phyloP scores from a whole-genome alignment of 225 moss, liverwort and hornwort genomes.

The Straminergon stramineum region DNA sequence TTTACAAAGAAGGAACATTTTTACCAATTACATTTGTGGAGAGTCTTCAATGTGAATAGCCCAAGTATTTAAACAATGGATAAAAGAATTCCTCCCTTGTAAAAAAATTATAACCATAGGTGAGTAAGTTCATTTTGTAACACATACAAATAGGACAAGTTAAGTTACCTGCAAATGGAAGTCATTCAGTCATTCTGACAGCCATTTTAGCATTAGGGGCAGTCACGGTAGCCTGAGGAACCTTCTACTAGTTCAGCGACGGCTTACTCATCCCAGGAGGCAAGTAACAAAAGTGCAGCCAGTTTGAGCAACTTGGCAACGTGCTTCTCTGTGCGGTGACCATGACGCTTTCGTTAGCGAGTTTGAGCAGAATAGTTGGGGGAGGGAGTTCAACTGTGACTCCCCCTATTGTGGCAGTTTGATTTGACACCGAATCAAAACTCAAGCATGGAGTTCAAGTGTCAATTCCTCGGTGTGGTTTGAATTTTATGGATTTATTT shows the following conservation, averaged over 20 bases:
- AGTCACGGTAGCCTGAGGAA: neutral
- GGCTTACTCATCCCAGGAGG: neutral
- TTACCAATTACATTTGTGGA: neutral
- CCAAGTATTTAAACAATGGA: neutral
- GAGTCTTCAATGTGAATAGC: neutral
- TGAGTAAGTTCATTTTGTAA: neutral
- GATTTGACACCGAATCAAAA: neutral
- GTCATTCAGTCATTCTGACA: neutral
- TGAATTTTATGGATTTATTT: no score
- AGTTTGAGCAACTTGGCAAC: neutral
- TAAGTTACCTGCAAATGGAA: neutral
- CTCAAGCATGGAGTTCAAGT: neutral
- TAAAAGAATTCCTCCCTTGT: neutral
- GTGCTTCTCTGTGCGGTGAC: neutral
- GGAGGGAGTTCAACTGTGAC: no score
- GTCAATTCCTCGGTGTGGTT: neutral
- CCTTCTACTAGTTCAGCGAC: neutral
- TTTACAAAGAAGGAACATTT: neutral
- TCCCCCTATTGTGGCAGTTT: neutral
- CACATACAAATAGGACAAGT: neutral
- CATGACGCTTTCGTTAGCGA: neutral
- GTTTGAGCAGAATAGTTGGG: neutral
- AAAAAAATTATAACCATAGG: neutral
- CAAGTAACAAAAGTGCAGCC: neutral
- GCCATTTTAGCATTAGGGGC: neutral